Evolutionary conservation across 495 filamentous ascomycete species (phyloP).

Genomic region (Neurospora sp.): DNA sequence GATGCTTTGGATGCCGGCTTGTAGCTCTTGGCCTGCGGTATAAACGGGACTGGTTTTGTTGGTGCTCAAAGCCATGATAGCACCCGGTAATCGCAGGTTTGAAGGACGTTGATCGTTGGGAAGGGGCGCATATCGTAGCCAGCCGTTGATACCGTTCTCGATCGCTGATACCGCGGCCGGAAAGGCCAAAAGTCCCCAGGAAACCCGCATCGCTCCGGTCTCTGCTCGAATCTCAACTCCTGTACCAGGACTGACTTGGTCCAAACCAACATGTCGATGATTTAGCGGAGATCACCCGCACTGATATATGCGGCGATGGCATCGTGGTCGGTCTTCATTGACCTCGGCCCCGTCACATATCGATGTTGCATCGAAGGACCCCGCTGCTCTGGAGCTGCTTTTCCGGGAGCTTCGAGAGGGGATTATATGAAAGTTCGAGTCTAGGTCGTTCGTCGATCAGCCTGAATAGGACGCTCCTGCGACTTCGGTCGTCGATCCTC

Average conservation of each 20-base stretch:
- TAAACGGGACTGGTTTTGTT: conserved; percentile 44
- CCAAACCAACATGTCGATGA: not conserved
- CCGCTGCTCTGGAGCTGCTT: not conserved
- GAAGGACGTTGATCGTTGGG: conserved; percentile 18
- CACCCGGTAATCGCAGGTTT: conserved; percentile 27
- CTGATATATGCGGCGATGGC: not conserved
- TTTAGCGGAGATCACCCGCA: not conserved
- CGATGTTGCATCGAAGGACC: not conserved
- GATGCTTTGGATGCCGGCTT: conserved; percentile 45
- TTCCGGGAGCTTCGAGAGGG: not conserved
- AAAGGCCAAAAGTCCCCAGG: conserved; percentile 18
- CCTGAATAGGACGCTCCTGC: not conserved
- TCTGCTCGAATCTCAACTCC: not conserved
- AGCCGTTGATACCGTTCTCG: conserved; percentile 51
- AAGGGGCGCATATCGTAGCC: conserved; percentile 55
- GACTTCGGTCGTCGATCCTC: not conserved
- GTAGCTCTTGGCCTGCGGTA: conserved; percentile 49
- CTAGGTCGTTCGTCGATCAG: not conserved
- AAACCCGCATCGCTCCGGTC: conserved; percentile 15
- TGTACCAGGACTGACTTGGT: not conserved
- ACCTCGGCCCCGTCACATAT: not conserved
- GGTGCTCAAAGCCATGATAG: conserved; percentile 45
- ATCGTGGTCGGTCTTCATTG: not conserved
- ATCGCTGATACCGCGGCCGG: conserved; percentile 29
- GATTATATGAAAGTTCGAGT: not conserved